Conservation (phyloP, 495 filamentous ascomycete species). For the Tetracladium setigerum region DNA sequence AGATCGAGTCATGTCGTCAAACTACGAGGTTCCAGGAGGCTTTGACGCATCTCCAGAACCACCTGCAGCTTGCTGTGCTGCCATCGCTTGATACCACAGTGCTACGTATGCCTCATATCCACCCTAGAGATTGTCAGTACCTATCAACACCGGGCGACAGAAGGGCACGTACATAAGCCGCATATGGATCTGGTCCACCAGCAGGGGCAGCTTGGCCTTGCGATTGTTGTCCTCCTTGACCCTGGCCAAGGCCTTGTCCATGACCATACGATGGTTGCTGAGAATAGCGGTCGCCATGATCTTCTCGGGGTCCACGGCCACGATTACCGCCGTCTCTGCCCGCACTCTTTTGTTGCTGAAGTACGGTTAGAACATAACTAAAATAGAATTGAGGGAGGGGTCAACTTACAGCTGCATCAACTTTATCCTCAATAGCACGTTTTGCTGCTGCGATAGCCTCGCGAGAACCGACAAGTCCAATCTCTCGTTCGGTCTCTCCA, state of each 20-base stretch:
- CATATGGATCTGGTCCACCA: slow-evolving; percentile 48
- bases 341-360: slow-evolving; percentile 42
- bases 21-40: slow-evolving; percentile 25
- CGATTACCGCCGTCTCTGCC: slow-evolving; percentile 33
- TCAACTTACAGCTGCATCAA: slow-evolving; percentile 66
- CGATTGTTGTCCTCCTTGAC: slow-evolving; percentile 10
- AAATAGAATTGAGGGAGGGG: slow-evolving; percentile 1
- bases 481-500: slow-evolving; percentile 66
- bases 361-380: slow-evolving; percentile 12
- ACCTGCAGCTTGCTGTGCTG: slow-evolving; percentile 34
- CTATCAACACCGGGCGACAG: not conserved
- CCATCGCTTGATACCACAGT: slow-evolving; percentile 54
- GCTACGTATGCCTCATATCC: slow-evolving; percentile 56
- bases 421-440: slow-evolving; percentile 74
- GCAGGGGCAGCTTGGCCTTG: slow-evolving; percentile 27
- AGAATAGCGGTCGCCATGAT: slow-evolving; percentile 35
- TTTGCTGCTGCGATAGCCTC: slow-evolving; percentile 68
- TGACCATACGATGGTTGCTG: slow-evolving; percentile 26
- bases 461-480: slow-evolving; percentile 66
- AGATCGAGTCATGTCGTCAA: slow-evolving; percentile 9
- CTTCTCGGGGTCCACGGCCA: slow-evolving; percentile 29
- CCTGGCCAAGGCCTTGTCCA: slow-evolving; percentile 11
- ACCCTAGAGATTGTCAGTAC: slow-evolving; percentile 32
- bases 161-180: slow-evolving; percentile 37
- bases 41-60: slow-evolving; percentile 16